Percentiles rank a stretch among this genome's conserved stretches.
Evolutionary conservation across 805 yeast genomes (phyloP).

Genomic region (Zygosaccharomyces rouxii): DNA sequence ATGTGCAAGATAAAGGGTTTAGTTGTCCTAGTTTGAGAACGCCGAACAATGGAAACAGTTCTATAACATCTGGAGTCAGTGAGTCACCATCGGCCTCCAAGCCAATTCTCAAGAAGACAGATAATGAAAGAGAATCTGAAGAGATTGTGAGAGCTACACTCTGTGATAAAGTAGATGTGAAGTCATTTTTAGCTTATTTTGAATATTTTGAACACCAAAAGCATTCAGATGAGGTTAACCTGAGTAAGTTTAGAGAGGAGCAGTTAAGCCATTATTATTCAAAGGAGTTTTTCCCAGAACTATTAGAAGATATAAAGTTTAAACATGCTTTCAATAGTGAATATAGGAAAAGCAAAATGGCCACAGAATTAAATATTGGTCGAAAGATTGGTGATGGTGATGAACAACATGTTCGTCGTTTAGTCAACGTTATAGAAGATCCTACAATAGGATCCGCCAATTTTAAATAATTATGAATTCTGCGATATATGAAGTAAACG

Average conservation of each 20-base stretch:
- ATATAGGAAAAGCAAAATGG: constrained; percentile 18
- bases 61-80: background rate
- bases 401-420: constrained; percentile 7
- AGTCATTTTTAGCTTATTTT: constrained; percentile 36
- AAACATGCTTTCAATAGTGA: constrained; percentile 12
- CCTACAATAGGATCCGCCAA: background rate
- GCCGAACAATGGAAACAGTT: background rate
- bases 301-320: constrained; percentile 8
- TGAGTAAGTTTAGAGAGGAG: constrained; percentile 36
- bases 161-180: constrained; percentile 39
- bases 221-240: constrained; percentile 33
- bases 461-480: background rate
- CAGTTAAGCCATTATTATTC: constrained; percentile 39
- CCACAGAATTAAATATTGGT: constrained; percentile 21
- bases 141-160: constrained; percentile 38
- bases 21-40: background rate
- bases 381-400: constrained; percentile 10
- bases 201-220: constrained; percentile 37
- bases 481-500: constrained; percentile 1
- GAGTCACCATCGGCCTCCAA: constrained; percentile 13
- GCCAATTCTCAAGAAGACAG: constrained; percentile 39
- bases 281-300: constrained; percentile 17
- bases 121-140: constrained; percentile 34
- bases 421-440: background rate
- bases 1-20: background rate